A percentile compares a stretch with the other conserved stretches of the same genome.
Conservation (phyloP, 1,284 basidiomycete genomes). For the Malassezia vespertilionis region DNA sequence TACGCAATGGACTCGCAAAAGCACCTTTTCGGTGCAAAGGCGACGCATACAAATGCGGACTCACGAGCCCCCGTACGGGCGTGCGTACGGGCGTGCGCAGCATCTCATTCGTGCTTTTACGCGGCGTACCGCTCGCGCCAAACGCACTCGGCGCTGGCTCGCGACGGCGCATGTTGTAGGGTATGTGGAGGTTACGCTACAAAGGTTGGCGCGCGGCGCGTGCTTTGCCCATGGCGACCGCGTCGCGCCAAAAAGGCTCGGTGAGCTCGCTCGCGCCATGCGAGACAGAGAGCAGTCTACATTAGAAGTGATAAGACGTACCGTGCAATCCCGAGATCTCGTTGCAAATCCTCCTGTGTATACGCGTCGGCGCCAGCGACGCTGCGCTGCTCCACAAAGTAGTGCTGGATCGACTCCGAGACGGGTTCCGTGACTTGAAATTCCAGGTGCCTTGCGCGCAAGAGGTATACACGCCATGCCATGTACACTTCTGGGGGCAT, state of each 20-base stretch:
- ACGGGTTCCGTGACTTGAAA: constrained; percentile 32
- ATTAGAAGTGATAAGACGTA: background rate
- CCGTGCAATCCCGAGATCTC: constrained; percentile 27
- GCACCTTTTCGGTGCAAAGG: constrained; percentile 15
- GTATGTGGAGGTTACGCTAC: constrained; percentile 4
- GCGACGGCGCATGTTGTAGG: background rate
- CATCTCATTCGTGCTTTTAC: background rate
- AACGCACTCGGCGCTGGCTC: background rate
- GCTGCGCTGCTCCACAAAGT: constrained; percentile 32
- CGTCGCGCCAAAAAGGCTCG: constrained; percentile 22
- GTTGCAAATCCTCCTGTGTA: constrained; percentile 31
- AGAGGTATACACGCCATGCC: constrained; percentile 19
- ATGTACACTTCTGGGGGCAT: constrained; percentile 10
- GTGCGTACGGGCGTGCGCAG: background rate
- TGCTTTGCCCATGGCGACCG: constrained; percentile 22
- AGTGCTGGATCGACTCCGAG: constrained; percentile 34
- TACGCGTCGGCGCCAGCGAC: constrained; percentile 11
- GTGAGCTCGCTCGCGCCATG: constrained; percentile 20
- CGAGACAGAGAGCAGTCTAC: constrained; percentile 24
- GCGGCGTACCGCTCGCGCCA: background rate
- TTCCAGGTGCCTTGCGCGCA: constrained; percentile 19
- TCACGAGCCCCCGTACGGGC: too few species aligned
- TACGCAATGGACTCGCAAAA: constrained; percentile 1
- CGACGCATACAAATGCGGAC: too few species aligned
- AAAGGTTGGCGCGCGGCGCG: constrained; percentile 2